Conservation (phyloP, 2,329 filamentous ascomycete species). For the Didymella exigua region DNA sequence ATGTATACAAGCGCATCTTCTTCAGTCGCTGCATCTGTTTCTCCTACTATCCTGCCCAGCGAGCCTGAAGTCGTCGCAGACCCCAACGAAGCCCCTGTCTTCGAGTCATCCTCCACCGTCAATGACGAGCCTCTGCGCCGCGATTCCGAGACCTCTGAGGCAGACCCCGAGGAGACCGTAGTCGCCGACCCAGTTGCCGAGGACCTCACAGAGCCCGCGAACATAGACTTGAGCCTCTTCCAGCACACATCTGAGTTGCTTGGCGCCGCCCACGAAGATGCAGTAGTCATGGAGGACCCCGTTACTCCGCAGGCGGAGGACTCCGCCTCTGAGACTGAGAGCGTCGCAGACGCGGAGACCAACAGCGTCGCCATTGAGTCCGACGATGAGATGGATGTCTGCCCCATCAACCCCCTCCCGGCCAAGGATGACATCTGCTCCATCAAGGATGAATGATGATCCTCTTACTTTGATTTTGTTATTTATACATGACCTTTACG, state of each 20-base stretch:
- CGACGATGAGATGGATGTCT: slow-evolving; percentile 17
- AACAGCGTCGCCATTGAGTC: slow-evolving; percentile 14
- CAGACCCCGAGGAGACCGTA: slow-evolving; percentile 11
- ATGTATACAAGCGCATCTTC: background rate
- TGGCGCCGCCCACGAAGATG: slow-evolving; percentile 3
- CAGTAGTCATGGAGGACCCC: slow-evolving; percentile 14
- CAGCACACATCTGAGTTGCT: slow-evolving; percentile 13
- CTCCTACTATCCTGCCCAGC: slow-evolving; percentile 4
- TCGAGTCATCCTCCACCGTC: slow-evolving; percentile 10
- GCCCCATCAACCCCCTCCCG: background rate
- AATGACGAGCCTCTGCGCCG: slow-evolving; percentile 14
- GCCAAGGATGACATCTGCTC: background rate
- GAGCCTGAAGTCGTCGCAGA: slow-evolving; percentile 8
- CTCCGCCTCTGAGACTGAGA: slow-evolving; percentile 1
- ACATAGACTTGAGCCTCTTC: slow-evolving; percentile 9
- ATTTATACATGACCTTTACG: background rate
- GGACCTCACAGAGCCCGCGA: slow-evolving; percentile 16
- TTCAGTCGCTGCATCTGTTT: background rate
- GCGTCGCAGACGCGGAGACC: slow-evolving; percentile 5
- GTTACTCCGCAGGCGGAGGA: slow-evolving; percentile 14
- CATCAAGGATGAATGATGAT: background rate
- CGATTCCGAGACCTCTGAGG: slow-evolving; percentile 10
- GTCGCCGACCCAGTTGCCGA: slow-evolving; percentile 11
- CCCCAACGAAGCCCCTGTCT: slow-evolving; percentile 5
- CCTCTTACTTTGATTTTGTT: background rate